phyloP scores from a whole-genome alignment of 306 rosid species.

The Chamaecrista fasciculata region DNA sequence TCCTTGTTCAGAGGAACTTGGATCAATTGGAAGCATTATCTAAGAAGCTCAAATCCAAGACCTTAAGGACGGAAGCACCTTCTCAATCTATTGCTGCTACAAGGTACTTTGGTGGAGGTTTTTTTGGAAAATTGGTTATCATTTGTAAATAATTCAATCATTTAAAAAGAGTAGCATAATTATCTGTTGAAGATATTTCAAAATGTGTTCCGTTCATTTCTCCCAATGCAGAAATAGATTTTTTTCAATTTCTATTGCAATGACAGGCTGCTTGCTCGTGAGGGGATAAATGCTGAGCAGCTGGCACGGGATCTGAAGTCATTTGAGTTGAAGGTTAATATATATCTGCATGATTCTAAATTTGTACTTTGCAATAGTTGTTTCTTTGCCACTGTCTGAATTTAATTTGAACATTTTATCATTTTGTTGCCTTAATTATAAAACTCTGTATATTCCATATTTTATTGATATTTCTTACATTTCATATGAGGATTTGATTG shows the following conservation, averaged over 20 bases:
- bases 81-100: conserved; percentile 94
- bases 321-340: conserved; percentile 81
- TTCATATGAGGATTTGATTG: conserved; percentile 6
- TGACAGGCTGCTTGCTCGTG: conserved; percentile 92
- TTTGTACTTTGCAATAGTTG: background rate
- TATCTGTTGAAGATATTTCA: background rate
- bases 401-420: conserved; percentile 9
- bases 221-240: conserved; percentile 7
- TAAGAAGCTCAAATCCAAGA: conserved; percentile 95
- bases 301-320: conserved; percentile 98
- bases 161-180: background rate
- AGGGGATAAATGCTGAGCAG: conserved; percentile 98
- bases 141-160: background rate
- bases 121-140: background rate
- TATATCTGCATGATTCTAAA: conserved; percentile 6
- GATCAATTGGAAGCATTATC: conserved; percentile 95
- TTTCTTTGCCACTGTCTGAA: background rate
- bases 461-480: conserved; percentile 10
- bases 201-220: background rate
- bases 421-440: conserved; percentile 12
- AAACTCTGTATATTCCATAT: conserved; percentile 10
- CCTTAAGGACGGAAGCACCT: conserved; percentile 80
- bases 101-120: conserved; percentile 49
- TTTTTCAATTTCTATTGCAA: conserved; percentile 11
- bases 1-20: conserved; percentile 71